Evolutionary conservation across 768 basidiomycete species (phyloP), one percentile per base, ranked within the genome.

Genomic region (Lactarius sanguifluus): DNA sequence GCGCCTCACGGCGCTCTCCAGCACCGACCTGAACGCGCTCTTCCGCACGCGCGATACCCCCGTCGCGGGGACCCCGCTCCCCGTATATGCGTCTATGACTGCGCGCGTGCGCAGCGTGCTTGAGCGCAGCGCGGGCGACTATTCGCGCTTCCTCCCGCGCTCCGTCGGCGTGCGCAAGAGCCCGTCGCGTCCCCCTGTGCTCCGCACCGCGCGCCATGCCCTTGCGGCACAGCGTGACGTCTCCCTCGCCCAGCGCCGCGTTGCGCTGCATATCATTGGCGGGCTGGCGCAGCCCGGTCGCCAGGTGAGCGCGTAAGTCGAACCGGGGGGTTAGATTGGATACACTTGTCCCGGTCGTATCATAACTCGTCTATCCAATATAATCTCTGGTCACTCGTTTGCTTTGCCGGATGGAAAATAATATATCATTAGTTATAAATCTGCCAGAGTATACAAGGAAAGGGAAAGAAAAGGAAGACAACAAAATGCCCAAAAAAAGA

Each of bases 71-170:
- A 47, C 41, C 40, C 28, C 59, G 12, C n/a, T 57, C 28, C 60
- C 60, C 16, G 34, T 15, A 25, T 30, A 25, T 18, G 57, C 56
- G 34, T 57, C 66, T 23, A 59, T 57, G 41, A 54, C 70, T 54
- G 66, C 60, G 52, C 77, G 75, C 61, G 55, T 75, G 52, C 76
- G 74, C 54, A 62, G 60, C 40, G 69, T 72, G 67, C 72, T 75
- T 56, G 83, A 84, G 71, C 64, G 57, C 30, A 65, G 75, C 18
- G 82, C 78, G 5, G 85, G 85, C 34, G 81, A 85, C 69, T 89
- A 88, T 70, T 75, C 79, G 18, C 79, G 79, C 43, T 83, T 82
- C 68, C 72, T 81, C 55, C 76, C 79, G 10, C 64, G 65, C 13
- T 56, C 69, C 30, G 69, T 74, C 9, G 69, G 71, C 54, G 71